Percentiles rank a stretch among this genome's conserved stretches.
Evolutionary conservation across 192 early-diverging fungal species (phyloP).

Genomic region (Podila epicladia): DNA sequence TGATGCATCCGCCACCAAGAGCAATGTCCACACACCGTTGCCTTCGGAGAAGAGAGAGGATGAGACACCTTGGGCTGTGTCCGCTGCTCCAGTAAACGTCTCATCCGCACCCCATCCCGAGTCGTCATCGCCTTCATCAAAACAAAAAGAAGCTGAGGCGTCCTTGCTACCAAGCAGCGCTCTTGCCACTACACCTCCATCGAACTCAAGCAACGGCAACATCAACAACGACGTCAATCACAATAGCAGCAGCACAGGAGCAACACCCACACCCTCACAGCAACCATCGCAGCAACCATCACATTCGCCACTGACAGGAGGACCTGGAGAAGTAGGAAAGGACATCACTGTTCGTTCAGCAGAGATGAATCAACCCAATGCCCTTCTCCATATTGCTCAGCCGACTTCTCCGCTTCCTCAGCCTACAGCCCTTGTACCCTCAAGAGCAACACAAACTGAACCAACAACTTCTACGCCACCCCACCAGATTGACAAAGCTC

Average conservation of each 20-base stretch:
- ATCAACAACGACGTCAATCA: not conserved
- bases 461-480: not conserved
- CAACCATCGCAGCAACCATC: not conserved
- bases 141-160: not conserved
- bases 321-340: no score
- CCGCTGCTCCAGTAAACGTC: not conserved
- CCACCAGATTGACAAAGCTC: not conserved
- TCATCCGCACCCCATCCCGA: not conserved
- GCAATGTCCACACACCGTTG: not conserved
- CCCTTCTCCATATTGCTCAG: not conserved
- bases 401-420: no score
- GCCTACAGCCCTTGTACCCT: no score
- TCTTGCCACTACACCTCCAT: not conserved
- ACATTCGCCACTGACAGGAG: not conserved
- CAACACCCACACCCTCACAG: not conserved
- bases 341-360: not conserved
- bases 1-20: constrained; percentile 10
- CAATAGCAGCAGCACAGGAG: not conserved
- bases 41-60: constrained; percentile 2
- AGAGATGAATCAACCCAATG: not conserved
- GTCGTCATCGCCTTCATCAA: no score
- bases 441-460: no score
- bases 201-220: not conserved
- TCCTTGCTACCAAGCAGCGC: not conserved
- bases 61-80: constrained; percentile 9